Base-by-base conservation (phyloP, 345 rosid genomes). In the Eutrema yunnanense region DNA sequence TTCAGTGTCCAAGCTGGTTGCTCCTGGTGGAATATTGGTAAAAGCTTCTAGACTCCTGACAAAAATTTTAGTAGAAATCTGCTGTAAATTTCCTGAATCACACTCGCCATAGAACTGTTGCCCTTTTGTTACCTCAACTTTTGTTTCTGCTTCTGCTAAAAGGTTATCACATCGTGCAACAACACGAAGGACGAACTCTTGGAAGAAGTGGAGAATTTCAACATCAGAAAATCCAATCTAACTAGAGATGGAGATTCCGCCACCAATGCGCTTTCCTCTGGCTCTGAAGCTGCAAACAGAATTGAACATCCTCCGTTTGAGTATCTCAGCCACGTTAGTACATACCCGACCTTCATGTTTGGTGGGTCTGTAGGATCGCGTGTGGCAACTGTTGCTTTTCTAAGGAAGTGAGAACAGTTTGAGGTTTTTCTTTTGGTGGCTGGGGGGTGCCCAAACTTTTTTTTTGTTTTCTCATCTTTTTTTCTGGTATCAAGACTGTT, bases 81-180 rank as follows among this genome's bases (percentile, higher is more conserved):
- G 12, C 38, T 53, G 44, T 11, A 43, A 29, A 29, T 36, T 40
- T 51, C 60, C 6, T 19, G 5, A 6, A 22, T 22, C 26, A 22
- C 26, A 22, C 26, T 22, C 26, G 19, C 11, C 0, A 11, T 4
- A 29, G 9, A 40, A 41, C 51, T 14, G 13, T 13, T 32, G 12
- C 22, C 38, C 13, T 27, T 22, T 1, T 13, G 37, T 46, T 56
- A 16, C 12, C 42, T 55, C 3, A 56, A 8, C 8, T 6, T 9
- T 8, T 71, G 40, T 40, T 44, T 47, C 4, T 62, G 58, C 8
- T 55, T 55, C 6, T 70, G 12, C 40, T 62, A 16, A 73, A 16
- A 91, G 97, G 96, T 92, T 19, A 84, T 92, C 75, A 95, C 99
- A 29, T 92, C 98, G 1, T 88, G 99, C 60, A 90, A 90, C 85